Conservation (phyloP, 2,329 filamentous ascomycete species). For the Helminthosporium solani region DNA sequence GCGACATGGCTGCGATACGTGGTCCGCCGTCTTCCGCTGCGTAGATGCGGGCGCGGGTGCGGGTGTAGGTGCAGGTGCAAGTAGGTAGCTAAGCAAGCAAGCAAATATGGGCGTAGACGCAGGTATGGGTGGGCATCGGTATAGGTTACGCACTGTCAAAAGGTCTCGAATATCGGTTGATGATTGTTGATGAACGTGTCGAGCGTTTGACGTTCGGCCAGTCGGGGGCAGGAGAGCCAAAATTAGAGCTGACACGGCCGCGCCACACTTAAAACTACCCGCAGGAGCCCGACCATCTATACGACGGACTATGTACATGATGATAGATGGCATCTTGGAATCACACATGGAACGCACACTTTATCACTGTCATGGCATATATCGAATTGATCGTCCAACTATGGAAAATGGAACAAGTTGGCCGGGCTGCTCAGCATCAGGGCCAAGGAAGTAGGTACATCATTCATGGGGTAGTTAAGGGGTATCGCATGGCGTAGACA, state of each 20-base stretch:
- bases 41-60: constrained; percentile 11
- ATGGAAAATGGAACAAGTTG: neutral
- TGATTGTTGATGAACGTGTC: constrained; percentile 15
- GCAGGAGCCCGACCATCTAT: too few species aligned
- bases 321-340: too few species aligned
- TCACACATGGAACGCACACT: too few species aligned
- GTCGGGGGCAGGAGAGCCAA: constrained; percentile 11
- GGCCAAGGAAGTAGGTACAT: constrained; percentile 13
- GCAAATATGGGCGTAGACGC: too few species aligned
- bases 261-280: constrained; percentile 13
- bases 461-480: constrained; percentile 20
- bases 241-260: constrained; percentile 16
- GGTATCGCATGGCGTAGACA: constrained; percentile 30
- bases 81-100: too few species aligned
- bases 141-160: constrained; percentile 5
- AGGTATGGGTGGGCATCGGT: too few species aligned
- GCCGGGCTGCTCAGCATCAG: constrained; percentile 11
- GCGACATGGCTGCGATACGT: constrained; percentile 43
- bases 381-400: neutral
- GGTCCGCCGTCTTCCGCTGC: constrained; percentile 35
- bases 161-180: constrained; percentile 13
- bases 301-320: too few species aligned
- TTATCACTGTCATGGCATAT: neutral
- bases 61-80: too few species aligned
- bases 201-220: constrained; percentile 20